Evolutionary conservation across 1,284 basidiomycete genomes (phyloP), one percentile per base, ranked within the genome.

Genomic region (Rhodofomes roseus): DNA sequence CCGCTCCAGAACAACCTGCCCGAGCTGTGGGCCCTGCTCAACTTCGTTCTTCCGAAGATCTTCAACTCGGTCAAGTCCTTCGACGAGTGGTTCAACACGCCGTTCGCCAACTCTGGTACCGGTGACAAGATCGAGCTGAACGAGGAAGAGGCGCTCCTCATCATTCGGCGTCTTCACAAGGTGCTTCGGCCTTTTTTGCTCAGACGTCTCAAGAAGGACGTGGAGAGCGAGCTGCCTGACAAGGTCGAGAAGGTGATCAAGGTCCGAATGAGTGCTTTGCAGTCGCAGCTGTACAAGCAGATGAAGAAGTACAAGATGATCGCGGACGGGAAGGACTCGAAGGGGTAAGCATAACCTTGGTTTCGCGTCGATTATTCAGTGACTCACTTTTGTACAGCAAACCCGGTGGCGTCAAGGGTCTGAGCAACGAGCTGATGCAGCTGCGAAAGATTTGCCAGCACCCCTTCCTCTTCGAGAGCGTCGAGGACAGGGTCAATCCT

Each of bases 21-120:
- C 14, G 97, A 99, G 76, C 79, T 99, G 43, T 99, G 97, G 97
- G 88, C 97, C 1, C 81, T 99, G 59, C 91, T 99, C 73, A 99
- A 99, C 76, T 99, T 99, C 72, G 96, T 96, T 52, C 81, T 99
- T 20, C 97, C 97, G 23, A 98, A 95, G 78, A 90, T 99, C 71
- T 99, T 99, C 84, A 99, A 99, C 79, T 99, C 96, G 4, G 96
- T 98, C 67, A 98, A 98, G 76, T 97, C 95, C 51, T 99, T 99
- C 72, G 97, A 99, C 71, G 97, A 99, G 73, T 99, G 97, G 97
- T 99, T 99, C 83, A 99, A 99, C 78, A 98, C 96, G 2, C 97
- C 97, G 0, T 99, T 99, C 68, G 96, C 97, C 63, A 98, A 96
- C 76, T 95, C 96, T 18, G 96, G 97, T 37, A 90, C 91, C 0